These are phyloP conservation scores for Croton laevigatus DNA, from an alignment of 441 rosid genomes.

Conservation along the genomic window DNA sequence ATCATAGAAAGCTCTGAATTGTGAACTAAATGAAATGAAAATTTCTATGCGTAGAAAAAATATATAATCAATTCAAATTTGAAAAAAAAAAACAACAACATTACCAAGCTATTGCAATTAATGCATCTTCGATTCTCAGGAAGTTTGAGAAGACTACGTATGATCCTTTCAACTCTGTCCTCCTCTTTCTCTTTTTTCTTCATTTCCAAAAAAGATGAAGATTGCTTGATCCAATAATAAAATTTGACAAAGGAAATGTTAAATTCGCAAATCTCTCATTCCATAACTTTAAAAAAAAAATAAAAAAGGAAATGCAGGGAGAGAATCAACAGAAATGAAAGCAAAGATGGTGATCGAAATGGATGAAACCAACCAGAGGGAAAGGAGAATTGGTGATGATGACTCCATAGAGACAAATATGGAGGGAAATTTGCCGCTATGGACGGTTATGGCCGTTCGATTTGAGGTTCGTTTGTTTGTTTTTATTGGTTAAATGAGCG, in stretches of 20 bases:
- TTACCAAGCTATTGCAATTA: slow-evolving; percentile 81
- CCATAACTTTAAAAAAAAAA: neutral
- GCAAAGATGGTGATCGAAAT: neutral
- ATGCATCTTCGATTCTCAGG: slow-evolving; percentile 80
- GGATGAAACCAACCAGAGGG: neutral
- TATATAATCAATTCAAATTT: no score
- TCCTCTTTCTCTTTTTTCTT: slow-evolving; percentile 58
- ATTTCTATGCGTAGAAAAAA: no score
- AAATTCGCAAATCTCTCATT: neutral
- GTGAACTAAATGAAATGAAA: neutral
- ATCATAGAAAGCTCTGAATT: no score
- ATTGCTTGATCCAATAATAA: neutral
- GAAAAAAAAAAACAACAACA: neutral
- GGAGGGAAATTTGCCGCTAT: slow-evolving; percentile 46
- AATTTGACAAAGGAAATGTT: neutral
- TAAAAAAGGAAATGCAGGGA: neutral
- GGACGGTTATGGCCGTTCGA: slow-evolving; percentile 32
- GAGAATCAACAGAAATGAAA: neutral
- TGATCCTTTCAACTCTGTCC: slow-evolving; percentile 62
- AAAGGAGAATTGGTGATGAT: neutral
- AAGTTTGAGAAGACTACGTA: slow-evolving; percentile 68
- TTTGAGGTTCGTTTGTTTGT: neutral
- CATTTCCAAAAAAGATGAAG: slow-evolving; percentile 31
- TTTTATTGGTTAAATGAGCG: no score
- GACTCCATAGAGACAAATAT: neutral